Base-by-base conservation (phyloP, 148 eudicot genomes). In the Vaccinium vitisidaea region DNA sequence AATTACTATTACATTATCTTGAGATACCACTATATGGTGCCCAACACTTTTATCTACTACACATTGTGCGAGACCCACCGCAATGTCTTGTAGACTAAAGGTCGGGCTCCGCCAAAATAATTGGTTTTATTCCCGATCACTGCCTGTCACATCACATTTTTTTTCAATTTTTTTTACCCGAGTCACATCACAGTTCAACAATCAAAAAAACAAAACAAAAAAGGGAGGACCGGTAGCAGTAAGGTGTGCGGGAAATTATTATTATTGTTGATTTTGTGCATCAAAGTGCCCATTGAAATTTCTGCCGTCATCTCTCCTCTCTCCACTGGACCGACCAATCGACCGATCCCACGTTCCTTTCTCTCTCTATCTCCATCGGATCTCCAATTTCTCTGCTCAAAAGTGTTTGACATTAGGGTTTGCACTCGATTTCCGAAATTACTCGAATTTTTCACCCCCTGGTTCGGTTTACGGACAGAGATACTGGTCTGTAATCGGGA, bases 301-400 rank as follows among this genome's bases (percentile, higher is more conserved):
- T 9, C 74, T 69, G 36, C 14, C 21, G 21, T 59, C 71, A 27
- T 10, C 39, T 25, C 69, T 13, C 21, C 11, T 3, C 9, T 16
- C 23, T 56, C 69, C 7, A 46, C 2, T 15, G 8, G 55, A 46
- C 83, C 83, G 75, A 81, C 75, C 75, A 61, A 81, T 48, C 56
- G 56, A 8, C 50, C 83, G 74, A 80, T 63, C 77, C 58, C 43
- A 65, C 56, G 43, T 52, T 52, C 19, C 53, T 4, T 32, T 53
- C 9, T 56, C 32, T 36, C 67, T 65, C 67, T 52, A 49, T 50
- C 9, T 56, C 32, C 1, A 43, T 43, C 46, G 46, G 14, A 8
- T 59, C 49, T 8, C 21, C 84, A 11, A 9, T 81, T 15, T 43
- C 10, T 73, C 77, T 46, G 32, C 10, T 11, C 59, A 14, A 12